Percentiles rank a stretch among this genome's conserved stretches.
Evolutionary conservation across 495 filamentous ascomycete species (phyloP).

Genomic region (Talaromyces liani): DNA sequence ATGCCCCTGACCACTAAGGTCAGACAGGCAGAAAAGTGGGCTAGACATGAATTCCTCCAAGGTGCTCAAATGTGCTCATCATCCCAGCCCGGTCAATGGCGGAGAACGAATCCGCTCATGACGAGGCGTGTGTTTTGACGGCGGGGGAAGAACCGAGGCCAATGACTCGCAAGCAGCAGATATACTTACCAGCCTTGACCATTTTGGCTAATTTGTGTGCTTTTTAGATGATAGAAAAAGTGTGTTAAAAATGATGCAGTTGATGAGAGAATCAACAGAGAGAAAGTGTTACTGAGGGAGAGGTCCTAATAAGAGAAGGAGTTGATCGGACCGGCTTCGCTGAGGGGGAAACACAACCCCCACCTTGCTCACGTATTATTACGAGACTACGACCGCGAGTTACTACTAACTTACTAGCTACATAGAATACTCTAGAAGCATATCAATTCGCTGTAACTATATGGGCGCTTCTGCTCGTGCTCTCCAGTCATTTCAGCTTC

Average conservation of each 20-base stretch:
- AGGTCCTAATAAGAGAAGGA: background rate
- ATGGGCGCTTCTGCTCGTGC: too few species aligned
- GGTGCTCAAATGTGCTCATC: conserved; percentile 51
- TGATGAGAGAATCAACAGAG: background rate
- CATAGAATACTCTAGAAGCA: background rate
- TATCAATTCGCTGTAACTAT: too few species aligned
- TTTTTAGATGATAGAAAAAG: conserved; percentile 8
- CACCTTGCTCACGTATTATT: background rate
- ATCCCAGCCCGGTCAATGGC: conserved; percentile 26
- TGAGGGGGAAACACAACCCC: conserved; percentile 4
- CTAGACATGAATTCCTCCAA: conserved; percentile 22
- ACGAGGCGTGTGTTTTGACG: conserved; percentile 3
- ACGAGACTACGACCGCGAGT: background rate
- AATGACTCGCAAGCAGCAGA: conserved; percentile 10
- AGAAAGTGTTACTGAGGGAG: background rate
- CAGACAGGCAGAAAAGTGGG: too few species aligned
- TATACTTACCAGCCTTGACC: conserved; percentile 86
- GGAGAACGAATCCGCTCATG: conserved; percentile 20
- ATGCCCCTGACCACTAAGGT: too few species aligned
- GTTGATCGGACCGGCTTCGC: background rate
- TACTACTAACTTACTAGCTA: background rate
- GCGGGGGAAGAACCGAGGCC: background rate
- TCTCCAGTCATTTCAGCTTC: too few species aligned
- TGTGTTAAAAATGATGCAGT: conserved; percentile 2
- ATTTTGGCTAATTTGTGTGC: conserved; percentile 53